These are phyloP conservation scores for Hippophae gyantsensis DNA, from an alignment of 306 rosid species.

Conservation along the genomic window DNA sequence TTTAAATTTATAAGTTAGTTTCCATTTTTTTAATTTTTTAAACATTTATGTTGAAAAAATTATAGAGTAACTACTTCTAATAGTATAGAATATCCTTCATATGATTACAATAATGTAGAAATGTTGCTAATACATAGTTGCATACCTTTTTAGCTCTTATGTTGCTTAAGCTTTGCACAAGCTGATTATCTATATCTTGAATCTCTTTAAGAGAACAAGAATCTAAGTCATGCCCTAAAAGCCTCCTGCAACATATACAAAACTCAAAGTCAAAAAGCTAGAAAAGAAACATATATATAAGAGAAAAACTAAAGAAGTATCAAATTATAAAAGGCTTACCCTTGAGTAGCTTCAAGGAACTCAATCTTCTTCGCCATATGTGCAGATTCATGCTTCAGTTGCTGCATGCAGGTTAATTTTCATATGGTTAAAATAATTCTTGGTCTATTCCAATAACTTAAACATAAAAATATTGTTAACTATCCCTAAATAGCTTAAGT, in stretches of 20 bases:
- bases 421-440: neutral
- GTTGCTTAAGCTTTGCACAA: conserved; percentile 31
- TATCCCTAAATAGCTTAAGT: neutral
- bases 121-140: neutral
- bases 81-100: neutral
- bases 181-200: conserved; percentile 27
- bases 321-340: conserved; percentile 25
- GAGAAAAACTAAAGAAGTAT: neutral
- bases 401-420: conserved; percentile 25
- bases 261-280: neutral
- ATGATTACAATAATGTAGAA: neutral
- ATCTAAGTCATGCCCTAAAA: conserved; percentile 39
- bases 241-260: conserved; percentile 32
- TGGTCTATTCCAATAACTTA: neutral
- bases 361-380: conserved; percentile 39
- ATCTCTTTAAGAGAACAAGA: conserved; percentile 45
- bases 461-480: neutral
- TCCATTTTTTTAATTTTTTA: too few relatives aligned
- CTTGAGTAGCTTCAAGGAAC: conserved; percentile 35
- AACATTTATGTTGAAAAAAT: too few relatives aligned
- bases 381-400: conserved; percentile 38
- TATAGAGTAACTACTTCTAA: too few relatives aligned
- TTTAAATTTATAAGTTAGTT: too few relatives aligned
- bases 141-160: conserved; percentile 50
- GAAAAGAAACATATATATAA: neutral